Evolutionary conservation across 2,329 filamentous ascomycete species (phyloP), one percentile per base, ranked within the genome.

Genomic region (Alternaria viburni): DNA sequence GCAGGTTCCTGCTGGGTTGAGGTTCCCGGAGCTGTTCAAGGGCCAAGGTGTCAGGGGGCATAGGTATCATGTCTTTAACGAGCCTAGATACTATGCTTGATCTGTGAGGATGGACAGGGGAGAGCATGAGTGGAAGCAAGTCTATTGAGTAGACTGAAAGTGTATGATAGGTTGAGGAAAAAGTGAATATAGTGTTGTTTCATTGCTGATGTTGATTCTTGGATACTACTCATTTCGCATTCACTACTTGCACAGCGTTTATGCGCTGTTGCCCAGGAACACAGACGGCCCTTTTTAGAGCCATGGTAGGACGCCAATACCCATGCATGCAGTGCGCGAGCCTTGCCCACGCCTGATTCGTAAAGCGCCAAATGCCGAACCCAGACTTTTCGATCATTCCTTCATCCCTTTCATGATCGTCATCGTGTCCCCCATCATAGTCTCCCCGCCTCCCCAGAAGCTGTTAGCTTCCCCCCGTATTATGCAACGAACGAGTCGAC

Each of bases 41-140:
- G 95, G 93, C 0, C 81, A 94, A 68, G 96, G 96, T 50, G 93
- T 97, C 6, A 86, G 96, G 63, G 96, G 93, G 5, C 96, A 99
- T 81, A 83, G 86, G 64, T 99, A 98, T 81, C 96, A 99, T 80
- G 96, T 98, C 28, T 98, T 99, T 81, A 87, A 97, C 71, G 93
- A 96, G 70, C 79, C 79, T 12, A 70, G 77, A 59, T 80, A 78
- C 55, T 79, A 72, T 66, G 74, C 71, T 36, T 78, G 65, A 43
- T 11, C 12, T 19, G 11, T 9, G 13, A 1, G 15, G 15, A 13
- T 21, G 19, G 19, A 17, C 7, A 8, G 12, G 26, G 28, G 6
- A 25, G 10, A 12, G 25, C 17, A 13, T 5, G 4, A 1, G 10
- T 25, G 44, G 5, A 4, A 36, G 3, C 5, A n/a, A 13, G 32